These are phyloP conservation scores for Puya raimondii DNA, from an alignment of 176 grass and related monocot species.

Conservation along the genomic window DNA sequence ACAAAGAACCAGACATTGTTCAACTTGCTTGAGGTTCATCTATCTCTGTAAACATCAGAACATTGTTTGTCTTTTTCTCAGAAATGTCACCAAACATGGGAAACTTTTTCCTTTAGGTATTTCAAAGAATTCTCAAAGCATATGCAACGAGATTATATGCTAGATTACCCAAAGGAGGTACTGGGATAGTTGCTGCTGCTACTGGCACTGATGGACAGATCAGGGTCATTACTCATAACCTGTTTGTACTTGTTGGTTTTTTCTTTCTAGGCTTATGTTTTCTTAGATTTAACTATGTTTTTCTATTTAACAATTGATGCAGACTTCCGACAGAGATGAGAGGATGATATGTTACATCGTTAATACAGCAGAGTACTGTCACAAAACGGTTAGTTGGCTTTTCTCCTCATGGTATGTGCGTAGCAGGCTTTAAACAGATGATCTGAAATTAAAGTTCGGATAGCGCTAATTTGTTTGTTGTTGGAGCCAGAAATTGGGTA, in stretches of 20 bases:
- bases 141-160: conserved; percentile 77
- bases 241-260: background rate
- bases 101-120: conserved; percentile 44
- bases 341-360: conserved; percentile 98
- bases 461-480: background rate
- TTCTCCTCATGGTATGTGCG: conserved; percentile 3
- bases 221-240: conserved; percentile 35
- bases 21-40: conserved; percentile 80
- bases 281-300: background rate
- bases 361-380: conserved; percentile 97
- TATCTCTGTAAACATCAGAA: background rate
- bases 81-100: no score
- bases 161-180: conserved; percentile 91
- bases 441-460: conserved; percentile 4
- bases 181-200: conserved; percentile 90
- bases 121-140: conserved; percentile 94
- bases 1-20: conserved; percentile 94
- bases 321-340: conserved; percentile 94
- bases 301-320: conserved; percentile 31
- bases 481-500: background rate
- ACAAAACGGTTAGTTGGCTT: conserved; percentile 70
- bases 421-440: conserved; percentile 14
- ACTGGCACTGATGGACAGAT: conserved; percentile 95
- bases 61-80: no score
- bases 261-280: background rate